These are phyloP conservation scores for Bipolaris oryzae DNA, from an alignment of 2,329 filamentous ascomycete genomes.

Conservation along the genomic window DNA sequence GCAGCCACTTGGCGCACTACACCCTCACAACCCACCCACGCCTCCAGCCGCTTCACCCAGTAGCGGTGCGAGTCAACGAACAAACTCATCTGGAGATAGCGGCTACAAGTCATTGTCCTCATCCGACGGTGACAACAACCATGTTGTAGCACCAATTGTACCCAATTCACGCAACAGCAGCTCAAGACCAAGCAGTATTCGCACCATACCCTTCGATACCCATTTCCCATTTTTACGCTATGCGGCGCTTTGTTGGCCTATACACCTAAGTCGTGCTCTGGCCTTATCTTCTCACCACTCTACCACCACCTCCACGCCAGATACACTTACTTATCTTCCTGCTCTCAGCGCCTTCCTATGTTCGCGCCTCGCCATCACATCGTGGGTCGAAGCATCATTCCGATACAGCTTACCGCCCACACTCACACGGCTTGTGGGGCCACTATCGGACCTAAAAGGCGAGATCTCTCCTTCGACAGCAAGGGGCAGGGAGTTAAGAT, in stretches of 20 bases:
- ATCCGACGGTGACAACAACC: slow-evolving; percentile 27
- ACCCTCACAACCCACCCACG: slow-evolving; percentile 19
- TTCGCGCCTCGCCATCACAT: slow-evolving; percentile 33
- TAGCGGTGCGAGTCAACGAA: slow-evolving; percentile 33
- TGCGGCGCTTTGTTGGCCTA: slow-evolving; percentile 40
- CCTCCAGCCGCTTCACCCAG: slow-evolving; percentile 15
- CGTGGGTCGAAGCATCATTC: slow-evolving; percentile 44
- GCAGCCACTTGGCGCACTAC: slow-evolving; percentile 27
- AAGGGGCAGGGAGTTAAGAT: slow-evolving; percentile 34
- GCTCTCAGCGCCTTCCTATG: slow-evolving; percentile 34
- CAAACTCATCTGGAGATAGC: slow-evolving; percentile 36
- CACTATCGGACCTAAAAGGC: slow-evolving; percentile 27
- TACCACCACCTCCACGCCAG: slow-evolving; percentile 1
- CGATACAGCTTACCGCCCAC: slow-evolving; percentile 39
- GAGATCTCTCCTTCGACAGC: slow-evolving; percentile 30
- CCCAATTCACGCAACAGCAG: slow-evolving; percentile 1
- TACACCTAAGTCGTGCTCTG: slow-evolving; percentile 39
- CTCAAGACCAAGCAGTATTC: slow-evolving; percentile 13
- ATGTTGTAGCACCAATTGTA: neutral
- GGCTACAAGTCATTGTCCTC: slow-evolving; percentile 41
- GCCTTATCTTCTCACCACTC: slow-evolving; percentile 3
- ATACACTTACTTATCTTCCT: slow-evolving; percentile 28
- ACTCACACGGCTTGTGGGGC: slow-evolving; percentile 35
- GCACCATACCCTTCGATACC: slow-evolving; percentile 29
- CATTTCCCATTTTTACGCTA: slow-evolving; percentile 41